These are phyloP conservation scores for Knufia fluminis DNA, from an alignment of 2,329 filamentous ascomycete species.

Conservation along the genomic window DNA sequence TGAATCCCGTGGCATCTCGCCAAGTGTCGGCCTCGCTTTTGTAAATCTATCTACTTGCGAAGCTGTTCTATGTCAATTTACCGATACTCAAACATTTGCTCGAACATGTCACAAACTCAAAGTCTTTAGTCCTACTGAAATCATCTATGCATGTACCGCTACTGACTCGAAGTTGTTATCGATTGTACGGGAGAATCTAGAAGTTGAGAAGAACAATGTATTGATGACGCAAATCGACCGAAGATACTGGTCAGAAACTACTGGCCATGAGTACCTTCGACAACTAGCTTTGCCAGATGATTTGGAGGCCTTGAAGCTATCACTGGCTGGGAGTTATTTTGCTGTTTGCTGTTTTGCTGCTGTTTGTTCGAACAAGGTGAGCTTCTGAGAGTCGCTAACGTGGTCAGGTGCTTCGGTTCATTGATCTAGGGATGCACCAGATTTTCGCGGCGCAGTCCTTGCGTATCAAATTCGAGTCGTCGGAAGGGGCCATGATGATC, in stretches of 20 bases:
- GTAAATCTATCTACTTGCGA: slow-evolving; percentile 80
- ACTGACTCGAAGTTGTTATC: slow-evolving; percentile 65
- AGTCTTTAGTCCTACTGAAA: slow-evolving; percentile 68
- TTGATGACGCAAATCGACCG: slow-evolving; percentile 60
- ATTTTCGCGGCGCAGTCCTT: slow-evolving; percentile 71
- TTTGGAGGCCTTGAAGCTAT: slow-evolving; percentile 68
- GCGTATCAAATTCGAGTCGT: slow-evolving; percentile 75
- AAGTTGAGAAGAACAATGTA: slow-evolving; percentile 32
- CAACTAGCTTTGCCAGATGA: slow-evolving; percentile 72
- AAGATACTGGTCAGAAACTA: slow-evolving; percentile 71
- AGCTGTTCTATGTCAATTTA: slow-evolving; percentile 78
- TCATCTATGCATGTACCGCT: slow-evolving; percentile 67
- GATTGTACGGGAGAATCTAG: slow-evolving; percentile 64
- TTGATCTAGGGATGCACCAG: slow-evolving; percentile 60
- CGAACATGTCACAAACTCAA: slow-evolving; percentile 78
- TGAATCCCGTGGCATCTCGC: slow-evolving; percentile 78
- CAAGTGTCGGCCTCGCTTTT: slow-evolving; percentile 76
- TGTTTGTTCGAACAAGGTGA: slow-evolving; percentile 42
- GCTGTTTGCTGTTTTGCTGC: slow-evolving; percentile 78
- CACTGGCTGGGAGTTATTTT: slow-evolving; percentile 74
- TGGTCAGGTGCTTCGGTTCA: slow-evolving; percentile 64
- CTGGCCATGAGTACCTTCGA: slow-evolving; percentile 68
- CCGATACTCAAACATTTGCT: slow-evolving; percentile 85
- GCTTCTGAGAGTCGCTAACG: slow-evolving; percentile 11
- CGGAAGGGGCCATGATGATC: slow-evolving; percentile 91